These are phyloP conservation scores for Colletotrichum caudatum DNA, from an alignment of 2,329 filamentous ascomycete species.

Conservation along the genomic window DNA sequence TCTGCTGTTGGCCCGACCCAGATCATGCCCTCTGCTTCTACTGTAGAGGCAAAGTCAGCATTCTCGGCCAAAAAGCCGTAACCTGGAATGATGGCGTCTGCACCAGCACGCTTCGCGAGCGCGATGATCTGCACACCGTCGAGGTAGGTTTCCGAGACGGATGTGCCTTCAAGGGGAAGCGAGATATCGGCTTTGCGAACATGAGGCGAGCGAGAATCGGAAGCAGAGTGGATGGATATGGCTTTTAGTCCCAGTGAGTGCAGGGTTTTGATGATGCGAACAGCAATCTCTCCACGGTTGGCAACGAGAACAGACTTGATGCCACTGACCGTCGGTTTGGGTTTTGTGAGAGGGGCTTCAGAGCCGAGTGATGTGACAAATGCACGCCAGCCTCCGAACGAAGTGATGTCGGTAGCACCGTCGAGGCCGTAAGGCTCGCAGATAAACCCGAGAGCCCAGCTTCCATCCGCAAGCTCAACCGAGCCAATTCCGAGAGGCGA, in stretches of 20 bases:
- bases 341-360: neutral
- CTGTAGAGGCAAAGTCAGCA: slow-evolving; percentile 67
- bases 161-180: slow-evolving; percentile 69
- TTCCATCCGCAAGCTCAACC: slow-evolving; percentile 50
- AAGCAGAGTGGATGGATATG: slow-evolving; percentile 75
- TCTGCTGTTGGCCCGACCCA: slow-evolving; percentile 70
- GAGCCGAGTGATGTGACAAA: slow-evolving; percentile 43
- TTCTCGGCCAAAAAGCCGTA: slow-evolving; percentile 77
- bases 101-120: slow-evolving; percentile 62
- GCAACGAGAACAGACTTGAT: slow-evolving; percentile 68
- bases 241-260: slow-evolving; percentile 75
- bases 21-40: slow-evolving; percentile 65
- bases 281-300: slow-evolving; percentile 80
- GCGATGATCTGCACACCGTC: slow-evolving; percentile 71
- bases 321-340: neutral
- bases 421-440: slow-evolving; percentile 52
- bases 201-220: slow-evolving; percentile 74
- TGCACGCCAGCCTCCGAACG: slow-evolving; percentile 49
- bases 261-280: slow-evolving; percentile 77
- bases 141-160: slow-evolving; percentile 66
- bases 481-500: slow-evolving; percentile 52
- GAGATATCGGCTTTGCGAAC: slow-evolving; percentile 75
- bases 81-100: slow-evolving; percentile 72
- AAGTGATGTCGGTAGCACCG: slow-evolving; percentile 49
- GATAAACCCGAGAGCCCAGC: slow-evolving; percentile 53